A percentile compares a stretch with the other conserved stretches of the same genome.
These are phyloP conservation scores for Ophiocordyceps australis DNA, from an alignment of 2,329 filamentous ascomycete species.

Conservation along the genomic window DNA sequence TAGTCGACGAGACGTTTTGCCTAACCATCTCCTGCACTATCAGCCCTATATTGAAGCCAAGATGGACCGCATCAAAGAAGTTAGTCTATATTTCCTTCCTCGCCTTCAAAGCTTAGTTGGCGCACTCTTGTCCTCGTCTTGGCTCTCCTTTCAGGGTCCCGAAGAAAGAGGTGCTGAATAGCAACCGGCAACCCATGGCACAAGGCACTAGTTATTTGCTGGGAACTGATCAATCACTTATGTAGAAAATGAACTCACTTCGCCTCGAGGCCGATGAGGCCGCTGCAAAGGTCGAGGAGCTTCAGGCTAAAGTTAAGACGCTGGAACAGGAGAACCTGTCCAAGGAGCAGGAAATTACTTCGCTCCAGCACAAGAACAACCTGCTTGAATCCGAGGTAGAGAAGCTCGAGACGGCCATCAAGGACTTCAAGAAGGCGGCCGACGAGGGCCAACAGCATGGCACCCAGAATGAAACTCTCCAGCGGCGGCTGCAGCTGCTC, in stretches of 20 bases:
- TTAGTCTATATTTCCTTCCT: too few relatives aligned
- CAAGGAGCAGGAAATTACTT: slow-evolving; percentile 98
- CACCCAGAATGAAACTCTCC: slow-evolving; percentile 79
- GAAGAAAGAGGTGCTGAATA: too few relatives aligned
- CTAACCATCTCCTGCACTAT: too few relatives aligned
- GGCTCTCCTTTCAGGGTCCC: too few relatives aligned
- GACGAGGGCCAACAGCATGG: slow-evolving; percentile 69
- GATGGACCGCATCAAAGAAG: slow-evolving; percentile 87
- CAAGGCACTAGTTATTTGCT: too few relatives aligned
- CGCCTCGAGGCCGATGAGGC: slow-evolving; percentile 86
- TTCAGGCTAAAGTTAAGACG: slow-evolving; percentile 69
- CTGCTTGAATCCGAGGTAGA: slow-evolving; percentile 82
- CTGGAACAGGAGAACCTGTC: slow-evolving; percentile 89
- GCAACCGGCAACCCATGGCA: too few relatives aligned
- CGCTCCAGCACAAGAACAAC: slow-evolving; percentile 86
- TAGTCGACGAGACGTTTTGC: too few relatives aligned
- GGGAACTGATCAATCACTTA: slow-evolving; percentile 1
- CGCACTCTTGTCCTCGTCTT: too few relatives aligned
- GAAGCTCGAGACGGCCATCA: slow-evolving; percentile 71
- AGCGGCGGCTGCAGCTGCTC: slow-evolving; percentile 83
- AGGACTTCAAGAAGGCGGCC: slow-evolving; percentile 74
- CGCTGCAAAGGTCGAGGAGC: slow-evolving; percentile 65
- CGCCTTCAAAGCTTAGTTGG: too few relatives aligned
- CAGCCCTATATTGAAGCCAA: slow-evolving; percentile 12
- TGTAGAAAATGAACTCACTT: slow-evolving; percentile 85